Percentiles rank a stretch among this genome's conserved stretches.
These are phyloP conservation scores for Dioszegia hungarica DNA, from an alignment of 768 basidiomycete species.

Conservation along the genomic window DNA sequence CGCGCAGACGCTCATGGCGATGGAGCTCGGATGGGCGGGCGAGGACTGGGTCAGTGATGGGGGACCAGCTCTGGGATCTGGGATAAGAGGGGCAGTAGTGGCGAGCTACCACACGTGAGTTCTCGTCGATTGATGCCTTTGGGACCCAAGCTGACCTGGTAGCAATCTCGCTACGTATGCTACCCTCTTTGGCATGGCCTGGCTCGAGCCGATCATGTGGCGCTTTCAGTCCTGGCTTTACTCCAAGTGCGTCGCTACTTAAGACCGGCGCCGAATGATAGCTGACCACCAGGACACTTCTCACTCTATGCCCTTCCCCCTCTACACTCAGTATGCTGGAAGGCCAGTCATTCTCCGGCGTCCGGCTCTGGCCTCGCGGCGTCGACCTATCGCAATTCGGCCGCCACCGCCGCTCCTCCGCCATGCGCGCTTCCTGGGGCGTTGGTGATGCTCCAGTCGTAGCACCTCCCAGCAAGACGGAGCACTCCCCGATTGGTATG, in stretches of 20 bases:
- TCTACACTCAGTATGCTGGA: conserved; percentile 50
- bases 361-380: conserved; percentile 52
- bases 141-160: neutral
- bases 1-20: conserved; percentile 51
- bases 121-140: too few species aligned
- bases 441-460: conserved; percentile 10
- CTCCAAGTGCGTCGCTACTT: conserved; percentile 33
- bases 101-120: conserved; percentile 52
- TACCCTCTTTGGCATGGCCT: conserved; percentile 50
- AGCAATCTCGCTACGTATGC: conserved; percentile 51
- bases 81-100: conserved; percentile 48
- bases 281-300: conserved; percentile 32
- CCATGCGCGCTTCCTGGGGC: conserved; percentile 46
- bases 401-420: conserved; percentile 35
- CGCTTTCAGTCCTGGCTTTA: conserved; percentile 45
- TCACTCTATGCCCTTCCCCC: conserved; percentile 52
- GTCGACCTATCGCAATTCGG: conserved; percentile 50
- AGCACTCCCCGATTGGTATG: neutral
- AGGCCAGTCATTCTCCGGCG: conserved; percentile 41
- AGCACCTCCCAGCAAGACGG: neutral
- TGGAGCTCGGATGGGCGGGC: conserved; percentile 50
- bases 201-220: conserved; percentile 52
- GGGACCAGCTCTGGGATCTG: conserved; percentile 38
- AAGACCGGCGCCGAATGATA: neutral
- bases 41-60: conserved; percentile 42